Evolutionary conservation across 768 basidiomycete genomes (phyloP), one percentile per base, ranked within the genome.

Genomic region (Russula olivacea): DNA sequence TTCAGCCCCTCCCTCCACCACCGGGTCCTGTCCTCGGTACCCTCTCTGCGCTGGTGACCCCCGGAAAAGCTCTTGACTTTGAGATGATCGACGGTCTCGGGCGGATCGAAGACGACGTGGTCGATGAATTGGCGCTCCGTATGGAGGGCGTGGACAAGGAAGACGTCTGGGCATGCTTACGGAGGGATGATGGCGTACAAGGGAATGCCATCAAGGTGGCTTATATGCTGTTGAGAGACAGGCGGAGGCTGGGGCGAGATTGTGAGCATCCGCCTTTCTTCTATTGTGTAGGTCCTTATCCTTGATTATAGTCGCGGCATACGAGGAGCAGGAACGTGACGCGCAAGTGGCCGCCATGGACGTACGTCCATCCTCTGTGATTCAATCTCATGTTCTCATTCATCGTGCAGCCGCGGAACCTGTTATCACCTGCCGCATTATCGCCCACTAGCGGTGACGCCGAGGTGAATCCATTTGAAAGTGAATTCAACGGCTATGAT

Each of bases 201-300:
- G 91, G 94, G 43, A 97, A 98, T 72, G 87, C 92, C 58, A 88
- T 98, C 72, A 95, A 97, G 75, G 94, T 99, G 8, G 94, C 96
- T 0, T 99, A 98, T 74, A 86, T 94, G 83, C 79, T 99, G 4
- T 78, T 97, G 50, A 80, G 93, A 61, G 96, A 99, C 71, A 94
- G 94, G 76, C 80, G 86, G 68, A 78, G 93, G 43, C 80, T 89
- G 58, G 86, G 93, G 7, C 83, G 88, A 73, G 92, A 93, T 72
- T 76, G 94, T 96, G 69, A 80, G 93, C 80, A 34, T 19, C 9
- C 5, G n/a, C 55, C 41, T 60, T 28, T 53, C 57, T 64, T 45
- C 17, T 54, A 11, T 65, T 45, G 59, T 28, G 71, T 49, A 70
- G 64, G 63, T 38, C 45, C 36, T 66, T 55, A 53, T 63, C n/a